Evolutionary conservation across 257 asterid species (phyloP).

Genomic region (Handroanthus guayacan): DNA sequence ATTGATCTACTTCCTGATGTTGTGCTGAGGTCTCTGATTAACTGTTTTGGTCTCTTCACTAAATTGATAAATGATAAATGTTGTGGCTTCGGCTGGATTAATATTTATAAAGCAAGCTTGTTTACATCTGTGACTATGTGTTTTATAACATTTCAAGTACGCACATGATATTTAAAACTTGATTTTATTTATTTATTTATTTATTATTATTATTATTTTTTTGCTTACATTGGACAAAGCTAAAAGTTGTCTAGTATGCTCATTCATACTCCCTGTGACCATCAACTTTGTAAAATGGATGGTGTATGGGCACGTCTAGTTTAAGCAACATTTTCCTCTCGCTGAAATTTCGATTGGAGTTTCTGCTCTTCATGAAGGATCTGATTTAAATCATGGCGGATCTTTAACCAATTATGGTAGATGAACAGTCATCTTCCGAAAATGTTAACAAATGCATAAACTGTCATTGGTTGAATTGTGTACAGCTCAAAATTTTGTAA

Average conservation of each 20-base stretch:
- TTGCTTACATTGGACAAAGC: slow-evolving; percentile 9
- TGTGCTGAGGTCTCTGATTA: slow-evolving; percentile 27
- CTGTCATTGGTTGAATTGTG: slow-evolving; percentile 18
- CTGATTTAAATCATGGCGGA: not conserved
- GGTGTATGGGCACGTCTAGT: not conserved
- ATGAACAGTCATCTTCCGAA: slow-evolving; percentile 8
- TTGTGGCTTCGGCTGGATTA: slow-evolving; percentile 30
- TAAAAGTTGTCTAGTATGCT: not conserved
- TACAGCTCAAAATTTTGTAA: slow-evolving; percentile 1
- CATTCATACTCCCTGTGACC: not conserved
- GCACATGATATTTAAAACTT: slow-evolving; percentile 6
- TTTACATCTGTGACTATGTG: slow-evolving; percentile 22
- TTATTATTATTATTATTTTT: not conserved
- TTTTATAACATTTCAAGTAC: slow-evolving; percentile 10
- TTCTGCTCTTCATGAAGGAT: slow-evolving; percentile 22
- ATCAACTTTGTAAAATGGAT: slow-evolving; percentile 6
- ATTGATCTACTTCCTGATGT: slow-evolving; percentile 23
- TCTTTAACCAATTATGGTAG: slow-evolving; percentile 2
- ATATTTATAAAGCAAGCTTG: slow-evolving; percentile 20
- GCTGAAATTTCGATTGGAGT: too few relatives aligned
- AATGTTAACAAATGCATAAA: slow-evolving; percentile 7
- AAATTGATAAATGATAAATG: not conserved
- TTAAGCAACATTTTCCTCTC: not conserved
- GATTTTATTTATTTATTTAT: not conserved
- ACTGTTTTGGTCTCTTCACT: not conserved